Conservation (phyloP, 441 rosid genomes). For the Croton laevigatus region DNA sequence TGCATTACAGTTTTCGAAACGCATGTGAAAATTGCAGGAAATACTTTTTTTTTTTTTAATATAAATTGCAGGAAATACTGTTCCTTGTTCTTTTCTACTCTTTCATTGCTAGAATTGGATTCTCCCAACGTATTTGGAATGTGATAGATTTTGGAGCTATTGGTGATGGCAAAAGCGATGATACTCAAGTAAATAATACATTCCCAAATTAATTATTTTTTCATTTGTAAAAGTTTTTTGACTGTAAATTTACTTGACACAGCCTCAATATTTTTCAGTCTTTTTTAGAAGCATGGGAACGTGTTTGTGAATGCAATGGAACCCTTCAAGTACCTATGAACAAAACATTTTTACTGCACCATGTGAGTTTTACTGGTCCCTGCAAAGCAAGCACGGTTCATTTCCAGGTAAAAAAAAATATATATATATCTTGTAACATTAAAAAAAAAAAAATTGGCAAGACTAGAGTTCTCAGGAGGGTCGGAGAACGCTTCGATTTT, state of each 20-base stretch:
- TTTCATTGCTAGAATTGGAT: slow-evolving; percentile 12
- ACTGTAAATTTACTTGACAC: background rate
- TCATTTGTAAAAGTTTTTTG: background rate
- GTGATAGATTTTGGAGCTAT: slow-evolving; percentile 30
- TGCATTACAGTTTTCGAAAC: too few relatives aligned
- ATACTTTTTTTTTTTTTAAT: too few relatives aligned
- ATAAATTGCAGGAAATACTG: too few relatives aligned
- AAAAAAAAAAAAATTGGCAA: background rate
- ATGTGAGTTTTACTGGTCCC: slow-evolving; percentile 31
- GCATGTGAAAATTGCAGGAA: too few relatives aligned
- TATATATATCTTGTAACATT: too few relatives aligned
- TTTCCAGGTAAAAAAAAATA: slow-evolving; percentile 23
- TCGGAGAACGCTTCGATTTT: too few relatives aligned
- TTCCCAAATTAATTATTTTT: background rate
- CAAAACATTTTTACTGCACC: slow-evolving; percentile 24
- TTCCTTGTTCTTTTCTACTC: background rate
- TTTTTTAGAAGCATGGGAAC: background rate
- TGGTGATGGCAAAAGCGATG: slow-evolving; percentile 33
- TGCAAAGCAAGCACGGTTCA: slow-evolving; percentile 21
- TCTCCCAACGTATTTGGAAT: background rate
- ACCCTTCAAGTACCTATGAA: background rate
- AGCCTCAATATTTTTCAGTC: background rate
- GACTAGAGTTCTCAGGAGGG: too few relatives aligned
- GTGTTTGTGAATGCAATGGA: background rate
- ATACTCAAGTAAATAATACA: slow-evolving; percentile 23